phyloP scores from a whole-genome alignment of 345 rosid genomes.

The Gossypium bickii region DNA sequence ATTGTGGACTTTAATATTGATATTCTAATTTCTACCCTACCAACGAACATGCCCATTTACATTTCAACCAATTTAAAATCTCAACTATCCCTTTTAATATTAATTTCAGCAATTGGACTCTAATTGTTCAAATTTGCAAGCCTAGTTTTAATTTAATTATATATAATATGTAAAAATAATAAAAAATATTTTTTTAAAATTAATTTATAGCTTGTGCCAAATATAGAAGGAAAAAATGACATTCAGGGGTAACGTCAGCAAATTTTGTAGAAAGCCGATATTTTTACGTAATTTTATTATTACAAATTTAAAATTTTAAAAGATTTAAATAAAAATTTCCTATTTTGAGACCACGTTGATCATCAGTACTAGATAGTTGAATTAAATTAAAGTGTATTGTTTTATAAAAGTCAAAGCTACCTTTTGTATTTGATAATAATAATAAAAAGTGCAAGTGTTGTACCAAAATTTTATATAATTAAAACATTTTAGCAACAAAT shows the following conservation, averaged over 20 bases:
- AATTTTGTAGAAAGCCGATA: too few species aligned
- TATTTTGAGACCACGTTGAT: accelerated
- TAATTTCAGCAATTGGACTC: not conserved
- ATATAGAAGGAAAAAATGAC: not conserved
- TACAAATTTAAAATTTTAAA: too few species aligned
- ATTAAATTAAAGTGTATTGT: not conserved
- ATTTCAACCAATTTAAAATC: not conserved
- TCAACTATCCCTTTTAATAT: not conserved
- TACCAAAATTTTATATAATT: not conserved
- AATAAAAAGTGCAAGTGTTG: not conserved
- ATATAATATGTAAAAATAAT: too few species aligned
- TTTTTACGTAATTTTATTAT: too few species aligned
- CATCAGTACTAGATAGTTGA: not conserved
- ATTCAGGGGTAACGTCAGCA: too few species aligned
- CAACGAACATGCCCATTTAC: not conserved
- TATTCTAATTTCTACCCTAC: not conserved
- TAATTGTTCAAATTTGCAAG: not conserved
- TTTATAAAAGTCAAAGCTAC: not conserved
- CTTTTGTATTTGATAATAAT: not conserved
- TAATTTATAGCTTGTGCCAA: not conserved
- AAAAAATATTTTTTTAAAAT: too few species aligned
- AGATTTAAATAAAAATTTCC: too few species aligned
- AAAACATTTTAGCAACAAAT: not conserved
- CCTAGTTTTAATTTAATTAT: too few species aligned
- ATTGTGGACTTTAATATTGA: not conserved